Conservation (phyloP, 2,329 filamentous ascomycete species). For the Hymenoscyphus repandus region DNA sequence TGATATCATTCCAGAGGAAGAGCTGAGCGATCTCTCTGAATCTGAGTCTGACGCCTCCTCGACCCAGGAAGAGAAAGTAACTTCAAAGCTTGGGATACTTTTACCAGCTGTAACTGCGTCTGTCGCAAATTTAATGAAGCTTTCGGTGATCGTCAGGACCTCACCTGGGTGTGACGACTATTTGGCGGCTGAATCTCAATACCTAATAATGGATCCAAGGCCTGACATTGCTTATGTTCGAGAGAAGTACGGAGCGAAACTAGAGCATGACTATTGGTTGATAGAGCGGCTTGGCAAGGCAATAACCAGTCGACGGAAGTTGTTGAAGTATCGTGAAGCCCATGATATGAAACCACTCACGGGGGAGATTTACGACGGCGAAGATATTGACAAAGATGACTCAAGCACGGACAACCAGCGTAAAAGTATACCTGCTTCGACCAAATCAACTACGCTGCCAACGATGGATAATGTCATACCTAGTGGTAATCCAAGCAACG, state of each 20-base stretch:
- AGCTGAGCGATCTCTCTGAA: no score
- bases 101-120: no score
- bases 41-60: no score
- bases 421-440: conserved; percentile 11
- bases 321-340: conserved; percentile 29
- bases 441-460: conserved; percentile 24
- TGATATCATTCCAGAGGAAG: no score
- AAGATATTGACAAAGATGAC: neutral
- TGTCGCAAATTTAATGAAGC: conserved; percentile 21
- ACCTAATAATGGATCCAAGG: conserved; percentile 7
- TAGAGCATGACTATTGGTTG: conserved; percentile 18
- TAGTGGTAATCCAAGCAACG: neutral
- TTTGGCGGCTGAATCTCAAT: conserved; percentile 23
- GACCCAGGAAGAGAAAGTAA: no score
- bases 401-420: no score
- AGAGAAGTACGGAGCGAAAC: conserved; percentile 20
- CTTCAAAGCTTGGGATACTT: no score
- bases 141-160: conserved; percentile 23
- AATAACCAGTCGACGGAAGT: conserved; percentile 30
- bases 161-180: conserved; percentile 23
- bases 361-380: neutral
- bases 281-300: conserved; percentile 27
- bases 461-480: conserved; percentile 1
- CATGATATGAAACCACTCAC: conserved; percentile 25
- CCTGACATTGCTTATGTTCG: conserved; percentile 21